phyloP scores from a whole-genome alignment of 108 stramenopile species.

The Pseudonitzschia delicatissima region DNA sequence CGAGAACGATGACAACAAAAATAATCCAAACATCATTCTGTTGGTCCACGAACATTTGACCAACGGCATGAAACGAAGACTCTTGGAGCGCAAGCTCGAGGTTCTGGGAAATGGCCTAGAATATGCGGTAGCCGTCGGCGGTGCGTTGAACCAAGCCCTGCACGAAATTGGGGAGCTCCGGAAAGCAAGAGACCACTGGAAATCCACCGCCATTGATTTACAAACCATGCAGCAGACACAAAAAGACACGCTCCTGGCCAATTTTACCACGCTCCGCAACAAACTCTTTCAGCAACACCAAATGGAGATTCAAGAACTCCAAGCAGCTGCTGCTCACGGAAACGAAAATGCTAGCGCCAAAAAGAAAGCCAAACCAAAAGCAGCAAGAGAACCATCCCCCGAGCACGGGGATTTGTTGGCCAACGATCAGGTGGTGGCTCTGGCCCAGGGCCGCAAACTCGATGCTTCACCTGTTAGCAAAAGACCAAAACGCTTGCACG shows the following conservation, averaged over 20 bases:
- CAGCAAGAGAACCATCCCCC: neutral
- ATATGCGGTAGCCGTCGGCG: neutral
- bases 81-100: neutral
- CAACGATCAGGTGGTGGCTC: neutral
- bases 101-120: neutral
- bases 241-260: neutral
- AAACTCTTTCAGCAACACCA: neutral
- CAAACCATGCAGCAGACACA: neutral
- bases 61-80: neutral
- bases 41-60: neutral
- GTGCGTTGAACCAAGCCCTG: neutral
- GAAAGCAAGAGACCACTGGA: neutral
- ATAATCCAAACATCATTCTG: neutral
- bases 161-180: neutral
- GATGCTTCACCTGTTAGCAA: no score
- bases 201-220: neutral
- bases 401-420: no score
- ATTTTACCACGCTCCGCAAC: constrained; percentile 3
- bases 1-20: neutral
- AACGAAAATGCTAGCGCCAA: neutral
- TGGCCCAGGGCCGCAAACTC: neutral
- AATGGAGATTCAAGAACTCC: neutral
- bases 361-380: neutral
- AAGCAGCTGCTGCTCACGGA: no score
- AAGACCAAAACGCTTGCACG: neutral